Base-by-base conservation (phyloP, 148 eudicot genomes). In the Arbutus unedo region DNA sequence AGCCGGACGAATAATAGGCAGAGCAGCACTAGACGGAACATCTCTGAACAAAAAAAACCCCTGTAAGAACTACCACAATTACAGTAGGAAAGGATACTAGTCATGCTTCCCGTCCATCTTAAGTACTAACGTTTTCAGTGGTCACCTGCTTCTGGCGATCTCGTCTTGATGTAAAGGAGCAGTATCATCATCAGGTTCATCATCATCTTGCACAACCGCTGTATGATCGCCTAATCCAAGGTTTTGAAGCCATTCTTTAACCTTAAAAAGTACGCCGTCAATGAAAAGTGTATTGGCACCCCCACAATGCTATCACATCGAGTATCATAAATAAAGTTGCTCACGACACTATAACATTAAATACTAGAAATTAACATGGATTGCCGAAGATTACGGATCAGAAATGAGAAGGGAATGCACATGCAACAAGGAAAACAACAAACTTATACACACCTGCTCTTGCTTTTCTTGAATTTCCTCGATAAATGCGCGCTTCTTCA, bases 221-320 rank as follows among this genome's bases (percentile, higher is more conserved):
- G 93, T 81, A 59, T 94, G 90, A 77, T 96, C 99, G 73, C 95
- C 99, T 84, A 96, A 87, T 84, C 99, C 99, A 55, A 96, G 84
- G 89, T 93, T 96, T 91, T 94, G 99, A 91, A 96, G 99, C 99
- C 99, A 96, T 79, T 96, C 99, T 90, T 84, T 94, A 84, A 96
- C 97, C 99, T 96, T 90, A 68, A 85, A 77, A 72, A 83, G 55
- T 25, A 64, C 53, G 77, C 62, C 16, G 15, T 59, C 81, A 85
- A 79, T 38, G 47, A 62, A 55, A 78, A 78, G 77, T 21, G 55
- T 75, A 86, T 79, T 62, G 81, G 79, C 70, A 83, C 41, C 80
- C 43, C 64, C 44, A 51, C 31, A 49, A 31, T 47, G 74, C 45
- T 7, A 81, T 38, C 3, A 70, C 48, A 23, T 48, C 25, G 13